Base-by-base conservation (phyloP, 768 basidiomycete species). In the Flagelloscypha sp. region DNA sequence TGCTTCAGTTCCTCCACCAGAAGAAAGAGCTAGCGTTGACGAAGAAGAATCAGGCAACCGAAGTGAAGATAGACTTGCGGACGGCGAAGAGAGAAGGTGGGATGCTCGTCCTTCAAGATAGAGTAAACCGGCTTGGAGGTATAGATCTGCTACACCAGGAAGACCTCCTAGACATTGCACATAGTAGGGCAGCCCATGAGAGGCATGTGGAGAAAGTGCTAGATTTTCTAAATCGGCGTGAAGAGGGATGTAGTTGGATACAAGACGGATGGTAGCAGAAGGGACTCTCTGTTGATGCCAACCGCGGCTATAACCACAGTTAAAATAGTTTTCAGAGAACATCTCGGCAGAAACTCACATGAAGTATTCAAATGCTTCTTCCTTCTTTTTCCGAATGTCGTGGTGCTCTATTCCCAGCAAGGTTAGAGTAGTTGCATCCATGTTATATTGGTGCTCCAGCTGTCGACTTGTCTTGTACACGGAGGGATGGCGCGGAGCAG, bases 391-490 rank as follows among this genome's bases (percentile, higher is more conserved):
- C 30, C 81, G 68, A 32, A 88, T 84, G 51, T 87, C 84, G 31
- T 72, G 70, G 25, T 79, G 50, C 45, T 88, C 85, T 27, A 85
- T 59, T 7, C 70, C 85, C 41, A 77, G 69, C 35, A 87, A 57
- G 1, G 78, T 75, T 18, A 88, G 60, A 56, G 84, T 87, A 10
- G 85, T 88, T 2, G 85, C 77, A 53, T 88, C 85, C 82, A 88
- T 85, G 45, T 88, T 87, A 45, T 82, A 88, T 47, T 72, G 68
- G 30, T 72, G 66, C 39, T 86, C 83, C 36, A 63, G 54, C 37
- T 66, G 69, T 35, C 61, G 65, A 40, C 53, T 68, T 19, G 66
- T 56, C 35, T 73, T 64, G 51, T 76, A 73, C 6, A 75, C 62
- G 22, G 74, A 60, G 1, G 77, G 68, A 36, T 70, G 66, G 4